phyloP scores from a whole-genome alignment of 495 filamentous ascomycete genomes.

The Penicillium simplicissimum region DNA sequence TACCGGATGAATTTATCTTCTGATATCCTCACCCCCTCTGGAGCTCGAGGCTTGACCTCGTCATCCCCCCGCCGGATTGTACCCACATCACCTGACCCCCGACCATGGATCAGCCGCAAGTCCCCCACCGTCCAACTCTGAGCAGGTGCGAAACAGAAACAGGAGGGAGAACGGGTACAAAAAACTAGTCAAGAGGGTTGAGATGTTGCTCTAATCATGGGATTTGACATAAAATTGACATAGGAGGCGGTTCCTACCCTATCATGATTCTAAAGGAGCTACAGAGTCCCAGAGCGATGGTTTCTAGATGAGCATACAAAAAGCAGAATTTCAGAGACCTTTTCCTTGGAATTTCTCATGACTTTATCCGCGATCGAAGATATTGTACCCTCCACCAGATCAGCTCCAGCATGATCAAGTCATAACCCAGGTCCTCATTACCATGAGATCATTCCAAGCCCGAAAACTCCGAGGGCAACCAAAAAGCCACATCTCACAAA shows the following conservation, averaged over 20 bases:
- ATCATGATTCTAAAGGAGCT: background rate
- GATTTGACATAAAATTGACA: background rate
- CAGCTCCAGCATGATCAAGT: background rate
- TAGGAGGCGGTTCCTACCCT: background rate
- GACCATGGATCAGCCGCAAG: constrained; percentile 18
- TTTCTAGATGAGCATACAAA: background rate
- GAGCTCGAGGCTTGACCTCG: constrained; percentile 9
- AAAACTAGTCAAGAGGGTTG: no score
- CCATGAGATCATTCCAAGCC: background rate
- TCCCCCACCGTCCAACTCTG: background rate
- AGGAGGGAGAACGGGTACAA: no score
- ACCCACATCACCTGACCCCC: constrained; percentile 25
- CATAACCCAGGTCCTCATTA: background rate
- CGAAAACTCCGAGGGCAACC: background rate
- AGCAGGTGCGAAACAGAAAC: background rate
- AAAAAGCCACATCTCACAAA: background rate
- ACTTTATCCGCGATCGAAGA: no score
- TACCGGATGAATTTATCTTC: background rate
- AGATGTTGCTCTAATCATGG: background rate
- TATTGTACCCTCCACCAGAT: background rate
- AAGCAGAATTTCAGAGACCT: no score
- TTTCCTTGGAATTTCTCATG: no score
- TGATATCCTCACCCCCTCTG: background rate
- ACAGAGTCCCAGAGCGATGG: background rate
- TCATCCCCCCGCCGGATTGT: constrained; percentile 10